These are phyloP conservation scores for Myxozyma sirexii DNA, from an alignment of 805 yeast species.

Conservation along the genomic window DNA sequence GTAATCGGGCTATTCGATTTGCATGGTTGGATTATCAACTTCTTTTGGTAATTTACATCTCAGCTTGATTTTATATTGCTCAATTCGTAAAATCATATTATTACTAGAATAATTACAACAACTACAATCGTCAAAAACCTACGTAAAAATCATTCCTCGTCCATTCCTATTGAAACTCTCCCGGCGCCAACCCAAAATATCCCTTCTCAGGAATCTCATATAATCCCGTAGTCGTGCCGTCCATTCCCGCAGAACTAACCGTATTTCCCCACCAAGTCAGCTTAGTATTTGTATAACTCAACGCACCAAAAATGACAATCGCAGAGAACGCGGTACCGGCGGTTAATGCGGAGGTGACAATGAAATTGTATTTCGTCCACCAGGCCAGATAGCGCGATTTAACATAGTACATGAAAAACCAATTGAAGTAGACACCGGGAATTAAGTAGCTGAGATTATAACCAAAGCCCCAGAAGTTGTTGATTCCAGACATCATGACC, in stretches of 20 bases:
- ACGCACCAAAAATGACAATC: conserved; percentile 55
- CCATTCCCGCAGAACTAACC: conserved; percentile 29
- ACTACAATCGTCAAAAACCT: too few relatives aligned
- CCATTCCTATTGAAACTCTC: conserved; percentile 7
- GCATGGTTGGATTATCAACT: too few relatives aligned
- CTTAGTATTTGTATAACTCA: conserved; percentile 42
- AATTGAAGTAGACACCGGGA: conserved; percentile 50
- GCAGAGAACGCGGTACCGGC: conserved; percentile 68
- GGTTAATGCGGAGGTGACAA: conserved; percentile 66
- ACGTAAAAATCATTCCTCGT: background rate
- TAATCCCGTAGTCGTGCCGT: conserved; percentile 13
- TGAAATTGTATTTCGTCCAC: conserved; percentile 77
- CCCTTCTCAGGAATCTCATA: conserved; percentile 18
- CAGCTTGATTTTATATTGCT: too few relatives aligned
- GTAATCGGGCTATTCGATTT: too few relatives aligned
- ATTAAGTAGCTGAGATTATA: conserved; percentile 38
- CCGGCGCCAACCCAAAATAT: conserved; percentile 15
- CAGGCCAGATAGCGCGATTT: conserved; percentile 59
- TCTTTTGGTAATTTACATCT: too few relatives aligned
- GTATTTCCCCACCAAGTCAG: conserved; percentile 62
- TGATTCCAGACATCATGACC: conserved; percentile 32
- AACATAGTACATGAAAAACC: conserved; percentile 58
- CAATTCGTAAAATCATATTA: background rate
- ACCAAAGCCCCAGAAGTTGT: conserved; percentile 21
- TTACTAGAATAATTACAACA: too few relatives aligned